Conservation (phyloP, 2,329 filamentous ascomycete genomes). For the Talaromyces sp. region DNA sequence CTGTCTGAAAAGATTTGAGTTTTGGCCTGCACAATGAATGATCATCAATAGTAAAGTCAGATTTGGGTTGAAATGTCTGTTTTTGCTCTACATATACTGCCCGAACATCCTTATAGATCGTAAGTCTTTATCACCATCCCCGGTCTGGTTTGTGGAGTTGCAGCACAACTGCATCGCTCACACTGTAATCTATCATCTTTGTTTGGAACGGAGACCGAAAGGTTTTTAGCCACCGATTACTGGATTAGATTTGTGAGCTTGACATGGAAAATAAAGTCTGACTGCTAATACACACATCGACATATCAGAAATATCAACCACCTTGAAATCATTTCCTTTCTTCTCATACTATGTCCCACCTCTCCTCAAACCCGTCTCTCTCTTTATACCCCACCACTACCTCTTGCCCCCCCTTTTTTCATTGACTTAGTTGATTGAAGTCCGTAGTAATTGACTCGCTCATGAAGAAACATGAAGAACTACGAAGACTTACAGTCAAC, state of each 20-base stretch:
- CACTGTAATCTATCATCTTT: no score
- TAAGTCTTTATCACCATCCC: neutral
- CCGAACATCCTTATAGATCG: no score
- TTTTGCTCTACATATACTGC: no score
- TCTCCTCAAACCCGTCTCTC: neutral
- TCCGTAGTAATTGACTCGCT: neutral
- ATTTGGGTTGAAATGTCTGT: no score
- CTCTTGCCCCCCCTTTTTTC: neutral
- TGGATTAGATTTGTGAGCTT: neutral
- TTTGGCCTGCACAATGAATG: no score
- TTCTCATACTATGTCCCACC: neutral
- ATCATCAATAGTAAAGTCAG: no score
- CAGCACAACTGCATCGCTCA: neutral
- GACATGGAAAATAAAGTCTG: neutral
- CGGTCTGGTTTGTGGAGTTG: neutral
- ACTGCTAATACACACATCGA: neutral
- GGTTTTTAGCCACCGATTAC: neutral
- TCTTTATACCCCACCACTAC: neutral
- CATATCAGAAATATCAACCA: neutral
- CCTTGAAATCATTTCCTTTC: neutral
- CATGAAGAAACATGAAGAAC: neutral
- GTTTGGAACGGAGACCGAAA: neutral
- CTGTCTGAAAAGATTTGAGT: no score
- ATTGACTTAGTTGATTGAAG: neutral
- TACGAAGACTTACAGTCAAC: neutral